A percentile compares a stretch with the other conserved stretches of the same genome.
Conservation (phyloP, 2,329 filamentous ascomycete species). For the Trichoderma polysporum region DNA sequence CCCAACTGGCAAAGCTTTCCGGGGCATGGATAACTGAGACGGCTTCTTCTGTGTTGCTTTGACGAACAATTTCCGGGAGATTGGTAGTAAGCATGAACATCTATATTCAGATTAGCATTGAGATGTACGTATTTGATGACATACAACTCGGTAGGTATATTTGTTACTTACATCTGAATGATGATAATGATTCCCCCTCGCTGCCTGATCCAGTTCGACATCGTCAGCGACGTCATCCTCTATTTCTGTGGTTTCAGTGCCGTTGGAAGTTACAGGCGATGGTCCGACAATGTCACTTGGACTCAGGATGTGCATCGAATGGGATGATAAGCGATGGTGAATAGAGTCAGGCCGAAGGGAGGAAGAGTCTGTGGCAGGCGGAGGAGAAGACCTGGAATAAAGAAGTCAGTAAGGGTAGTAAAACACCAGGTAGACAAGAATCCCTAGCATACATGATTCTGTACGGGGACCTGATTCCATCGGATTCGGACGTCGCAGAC, state of each 20-base stretch:
- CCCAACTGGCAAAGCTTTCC: slow-evolving; percentile 77
- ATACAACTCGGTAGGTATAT: not conserved
- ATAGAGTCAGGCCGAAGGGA: slow-evolving; percentile 54
- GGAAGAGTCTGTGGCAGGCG: slow-evolving; percentile 42
- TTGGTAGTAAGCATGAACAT: slow-evolving; percentile 56
- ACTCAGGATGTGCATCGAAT: slow-evolving; percentile 57
- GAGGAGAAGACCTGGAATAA: slow-evolving; percentile 37
- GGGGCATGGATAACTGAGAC: slow-evolving; percentile 91
- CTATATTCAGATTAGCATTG: slow-evolving; percentile 33
- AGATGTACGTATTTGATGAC: not conserved
- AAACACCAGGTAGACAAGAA: not conserved
- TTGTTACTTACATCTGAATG: slow-evolving; percentile 34
- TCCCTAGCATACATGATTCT: slow-evolving; percentile 49
- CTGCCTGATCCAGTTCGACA: slow-evolving; percentile 38
- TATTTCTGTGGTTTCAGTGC: slow-evolving; percentile 79
- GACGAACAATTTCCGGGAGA: slow-evolving; percentile 57
- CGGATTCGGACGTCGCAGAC: slow-evolving; percentile 54
- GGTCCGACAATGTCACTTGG: slow-evolving; percentile 73
- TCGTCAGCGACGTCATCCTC: slow-evolving; percentile 73
- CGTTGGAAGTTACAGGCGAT: slow-evolving; percentile 81
- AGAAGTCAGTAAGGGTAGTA: slow-evolving; percentile 4
- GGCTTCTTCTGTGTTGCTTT: slow-evolving; percentile 69
- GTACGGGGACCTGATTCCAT: slow-evolving; percentile 48
- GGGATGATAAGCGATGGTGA: slow-evolving; percentile 48
- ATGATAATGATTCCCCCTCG: slow-evolving; percentile 23